phyloP scores from a whole-genome alignment of 345 rosid genomes.

The Microcos paniculata region DNA sequence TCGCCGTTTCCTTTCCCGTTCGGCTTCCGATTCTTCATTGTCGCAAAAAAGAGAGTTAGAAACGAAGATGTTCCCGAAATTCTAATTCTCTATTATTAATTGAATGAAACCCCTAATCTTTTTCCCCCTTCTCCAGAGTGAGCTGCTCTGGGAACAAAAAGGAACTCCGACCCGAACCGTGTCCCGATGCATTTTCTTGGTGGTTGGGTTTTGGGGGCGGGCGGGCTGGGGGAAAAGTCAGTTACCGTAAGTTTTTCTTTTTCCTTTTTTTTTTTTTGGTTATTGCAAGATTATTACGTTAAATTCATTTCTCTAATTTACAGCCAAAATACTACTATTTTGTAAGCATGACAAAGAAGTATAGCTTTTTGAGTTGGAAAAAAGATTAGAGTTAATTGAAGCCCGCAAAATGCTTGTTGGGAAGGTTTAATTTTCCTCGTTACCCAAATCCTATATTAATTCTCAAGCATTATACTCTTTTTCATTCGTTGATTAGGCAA shows the following conservation, averaged over 20 bases:
- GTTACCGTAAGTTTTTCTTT: too few species aligned
- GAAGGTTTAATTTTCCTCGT: neutral
- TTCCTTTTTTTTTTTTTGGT: neutral
- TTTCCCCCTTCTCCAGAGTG: too few species aligned
- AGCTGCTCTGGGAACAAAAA: neutral
- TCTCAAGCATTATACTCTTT: neutral
- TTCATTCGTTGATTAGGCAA: neutral
- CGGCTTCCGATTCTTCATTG: conserved; percentile 41
- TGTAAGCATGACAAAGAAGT: neutral
- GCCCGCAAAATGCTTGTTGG: neutral
- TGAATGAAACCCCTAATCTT: conserved; percentile 1
- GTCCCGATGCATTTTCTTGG: neutral
- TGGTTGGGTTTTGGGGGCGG: too few species aligned
- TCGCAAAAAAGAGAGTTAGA: neutral
- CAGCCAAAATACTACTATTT: neutral
- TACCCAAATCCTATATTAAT: neutral
- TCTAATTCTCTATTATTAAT: neutral
- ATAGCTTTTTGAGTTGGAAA: neutral
- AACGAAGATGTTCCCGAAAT: neutral
- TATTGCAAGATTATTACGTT: neutral
- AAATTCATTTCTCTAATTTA: neutral
- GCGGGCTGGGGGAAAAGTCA: too few species aligned
- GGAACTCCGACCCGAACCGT: neutral
- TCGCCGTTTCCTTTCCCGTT: conserved; percentile 7
- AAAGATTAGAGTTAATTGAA: neutral